Base-by-base conservation (phyloP, 192 early-diverging fungal species). In the Obelidium mucronatum region DNA sequence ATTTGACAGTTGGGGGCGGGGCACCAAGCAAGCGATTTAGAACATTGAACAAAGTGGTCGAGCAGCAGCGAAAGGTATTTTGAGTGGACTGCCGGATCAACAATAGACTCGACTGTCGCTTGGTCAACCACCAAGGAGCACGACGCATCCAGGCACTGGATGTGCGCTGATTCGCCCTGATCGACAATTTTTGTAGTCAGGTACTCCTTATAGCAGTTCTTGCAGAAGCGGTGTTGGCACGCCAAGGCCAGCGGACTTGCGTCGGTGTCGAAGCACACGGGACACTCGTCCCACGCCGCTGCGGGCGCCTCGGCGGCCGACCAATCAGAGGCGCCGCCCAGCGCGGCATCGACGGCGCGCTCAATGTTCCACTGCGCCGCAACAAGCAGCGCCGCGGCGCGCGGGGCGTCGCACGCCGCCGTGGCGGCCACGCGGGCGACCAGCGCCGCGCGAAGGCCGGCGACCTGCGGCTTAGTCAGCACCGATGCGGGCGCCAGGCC, bases 41-140 rank as follows among this genome's bases (percentile, higher is more conserved):
- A 87, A 78, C 98, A 95, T 69, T 95, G 93, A 30, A 99, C 96
- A 86, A 91, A 98, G n/a, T 92, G 94, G 44, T 96, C 89, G 35
- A 96, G 89, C 56, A 96, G 88, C 59, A 94, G 78, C 26, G 83
- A 78, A 1, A 82, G 84, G 74, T 94, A 97, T 88, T 90, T 93
- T 62, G 62, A 53, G 55, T 86, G 78, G 11, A 89, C 82, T 19
- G 86, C 67, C 8, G 79, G 82, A n/a, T 76, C 65, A 15, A 97
- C 92, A 3, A 93, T 76, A 64, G 86, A 71, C 70, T 91, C 87
- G 26, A 97, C 87, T 0, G 93, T 92, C 44, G 86, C 84, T 78
- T 94, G 90, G 59, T 95, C 94, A 19, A 98, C 92, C 33, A 94
- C 88, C 35, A 92, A 76, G 64, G 83, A 85, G 86, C 98, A 99